Evolutionary conservation across 495 filamentous ascomycete genomes (phyloP).

Genomic region (Penicillium odoratum): DNA sequence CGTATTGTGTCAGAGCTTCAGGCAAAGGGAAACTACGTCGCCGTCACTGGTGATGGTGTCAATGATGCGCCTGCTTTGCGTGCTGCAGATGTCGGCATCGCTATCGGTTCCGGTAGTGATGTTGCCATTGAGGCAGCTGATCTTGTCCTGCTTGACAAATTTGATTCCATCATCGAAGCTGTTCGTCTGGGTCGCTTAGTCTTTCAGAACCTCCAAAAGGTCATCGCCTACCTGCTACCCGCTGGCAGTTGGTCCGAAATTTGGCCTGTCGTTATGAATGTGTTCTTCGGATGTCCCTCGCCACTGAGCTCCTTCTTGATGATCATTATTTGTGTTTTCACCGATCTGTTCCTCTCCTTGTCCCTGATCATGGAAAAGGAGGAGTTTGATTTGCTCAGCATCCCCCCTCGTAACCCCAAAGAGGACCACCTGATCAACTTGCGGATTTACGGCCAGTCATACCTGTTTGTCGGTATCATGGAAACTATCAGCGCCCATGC

Average conservation of each 20-base stretch:
- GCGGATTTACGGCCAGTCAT: slow-evolving; percentile 51
- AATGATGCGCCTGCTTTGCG: slow-evolving; percentile 70
- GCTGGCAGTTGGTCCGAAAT: slow-evolving; percentile 72
- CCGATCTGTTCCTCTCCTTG: slow-evolving; percentile 57
- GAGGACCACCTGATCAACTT: slow-evolving; percentile 59
- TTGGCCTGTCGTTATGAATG: slow-evolving; percentile 72
- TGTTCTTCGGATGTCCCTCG: slow-evolving; percentile 69
- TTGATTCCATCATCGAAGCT: slow-evolving; percentile 67
- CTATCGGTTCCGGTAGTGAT: slow-evolving; percentile 60
- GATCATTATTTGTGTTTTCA: slow-evolving; percentile 73
- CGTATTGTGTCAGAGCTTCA: slow-evolving; percentile 71
- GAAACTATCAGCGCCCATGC: slow-evolving; percentile 47
- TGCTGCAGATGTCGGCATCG: slow-evolving; percentile 65
- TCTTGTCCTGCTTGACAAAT: slow-evolving; percentile 74
- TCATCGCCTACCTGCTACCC: slow-evolving; percentile 59
- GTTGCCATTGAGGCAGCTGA: slow-evolving; percentile 81
- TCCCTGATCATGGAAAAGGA: slow-evolving; percentile 68
- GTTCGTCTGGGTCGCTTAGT: slow-evolving; percentile 60
- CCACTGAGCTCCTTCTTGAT: slow-evolving; percentile 69
- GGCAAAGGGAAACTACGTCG: slow-evolving; percentile 61
- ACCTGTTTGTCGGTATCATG: slow-evolving; percentile 52
- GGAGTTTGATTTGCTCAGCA: slow-evolving; percentile 66
- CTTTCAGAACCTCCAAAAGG: slow-evolving; percentile 60
- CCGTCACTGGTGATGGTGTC: slow-evolving; percentile 72
- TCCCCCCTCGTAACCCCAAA: slow-evolving; percentile 60